Conservation (phyloP, 352 stramenopile species). For the Vaucheria bursata region DNA sequence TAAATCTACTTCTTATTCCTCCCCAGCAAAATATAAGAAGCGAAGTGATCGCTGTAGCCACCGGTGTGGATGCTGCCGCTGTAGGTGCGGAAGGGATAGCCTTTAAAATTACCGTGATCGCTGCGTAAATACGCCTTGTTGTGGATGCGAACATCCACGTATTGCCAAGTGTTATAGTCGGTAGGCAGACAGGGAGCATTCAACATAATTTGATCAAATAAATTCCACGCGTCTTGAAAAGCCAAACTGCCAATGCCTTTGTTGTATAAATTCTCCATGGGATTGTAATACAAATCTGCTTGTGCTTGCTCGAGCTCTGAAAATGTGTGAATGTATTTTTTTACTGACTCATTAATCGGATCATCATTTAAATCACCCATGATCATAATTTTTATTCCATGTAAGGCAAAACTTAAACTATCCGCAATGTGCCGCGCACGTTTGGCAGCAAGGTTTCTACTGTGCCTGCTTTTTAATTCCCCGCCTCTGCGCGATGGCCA, state of each 20-base stretch:
- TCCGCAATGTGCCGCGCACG: neutral
- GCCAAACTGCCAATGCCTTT: neutral
- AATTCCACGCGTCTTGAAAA: neutral
- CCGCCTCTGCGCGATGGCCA: neutral
- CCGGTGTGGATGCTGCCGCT: neutral
- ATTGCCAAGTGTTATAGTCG: neutral
- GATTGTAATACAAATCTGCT: neutral
- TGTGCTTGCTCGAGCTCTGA: neutral
- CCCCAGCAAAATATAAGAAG: conserved; percentile 1
- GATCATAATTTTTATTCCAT: neutral
- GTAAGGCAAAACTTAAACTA: neutral
- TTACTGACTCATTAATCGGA: neutral
- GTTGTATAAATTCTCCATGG: conserved; percentile 1
- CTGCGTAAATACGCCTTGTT: neutral
- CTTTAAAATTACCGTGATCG: neutral
- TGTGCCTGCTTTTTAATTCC: conserved; percentile 1
- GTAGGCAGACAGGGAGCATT: neutral
- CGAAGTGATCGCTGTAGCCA: neutral
- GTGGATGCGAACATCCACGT: neutral
- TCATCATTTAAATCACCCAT: neutral
- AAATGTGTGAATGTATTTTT: neutral
- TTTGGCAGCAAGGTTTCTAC: neutral
- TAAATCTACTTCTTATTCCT: too few species aligned
- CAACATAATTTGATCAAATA: neutral
- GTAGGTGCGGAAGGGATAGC: neutral